Evolutionary conservation across 768 basidiomycete genomes (phyloP), one percentile per base, ranked within the genome.

Genomic region (Pisolithus microcarpus): DNA sequence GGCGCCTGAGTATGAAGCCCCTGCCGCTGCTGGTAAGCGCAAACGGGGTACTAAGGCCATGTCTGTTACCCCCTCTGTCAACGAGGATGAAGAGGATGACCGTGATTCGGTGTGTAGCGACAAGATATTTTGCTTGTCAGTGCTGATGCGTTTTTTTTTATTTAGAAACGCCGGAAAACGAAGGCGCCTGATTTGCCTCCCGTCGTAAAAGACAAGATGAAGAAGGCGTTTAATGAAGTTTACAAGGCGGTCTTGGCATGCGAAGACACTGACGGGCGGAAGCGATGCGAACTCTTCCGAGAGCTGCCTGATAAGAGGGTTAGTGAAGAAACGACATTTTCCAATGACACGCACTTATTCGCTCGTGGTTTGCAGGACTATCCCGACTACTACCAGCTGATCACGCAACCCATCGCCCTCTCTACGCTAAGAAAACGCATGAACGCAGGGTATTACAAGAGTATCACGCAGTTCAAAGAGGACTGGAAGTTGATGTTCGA

Each of bases 401-500:
- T 99, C 70, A 74, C 72, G 2, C 77, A 82, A 43, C 95, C 95
- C 3, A 97, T 99, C 60, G 85, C 90, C 23, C 77, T 99, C 54
- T 84, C 87, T 19, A 79, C 83, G 51, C 85, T 98, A 59, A 85
- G 87, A 48, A 93, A 92, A 62, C 84, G 86, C 9, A 74, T 78
- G 45, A 80, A 73, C 46, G 72, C 76, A 50, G 74, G 75, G 43
- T 74, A 78, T 50, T 91, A 92, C 74, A 91, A 90, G 74, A 80
- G 69, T 37, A 80, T 93, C 34, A 70, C 77, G 31, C 73, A 78
- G 51, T 92, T 83, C 71, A 74, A 79, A 51, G 79, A 81, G 43
- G 91, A 95, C 66, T 91, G 86, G 82, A 78, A 78, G 57, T 77
- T 92, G 50, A 93, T 99, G 87, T 97, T 94, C 68, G 78, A 81